A percentile compares a stretch with the other conserved stretches of the same genome.
Evolutionary conservation across 345 rosid genomes (phyloP).

Genomic region (Acer yangbiense): DNA sequence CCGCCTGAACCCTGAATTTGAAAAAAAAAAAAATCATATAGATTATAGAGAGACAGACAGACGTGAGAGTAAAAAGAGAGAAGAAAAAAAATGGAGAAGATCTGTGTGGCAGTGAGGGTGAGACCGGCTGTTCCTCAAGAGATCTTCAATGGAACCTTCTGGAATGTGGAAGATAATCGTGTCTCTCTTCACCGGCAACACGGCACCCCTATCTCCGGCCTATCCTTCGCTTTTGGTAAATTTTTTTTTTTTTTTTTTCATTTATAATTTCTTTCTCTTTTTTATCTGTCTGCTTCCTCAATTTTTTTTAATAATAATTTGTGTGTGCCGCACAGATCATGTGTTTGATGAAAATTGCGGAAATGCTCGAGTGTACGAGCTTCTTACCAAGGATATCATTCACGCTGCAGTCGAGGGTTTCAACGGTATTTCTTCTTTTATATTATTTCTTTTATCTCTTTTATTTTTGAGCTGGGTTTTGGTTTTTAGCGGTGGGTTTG

Average conservation of each 20-base stretch:
- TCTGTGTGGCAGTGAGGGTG: conserved; percentile 87
- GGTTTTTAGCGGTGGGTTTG: not conserved
- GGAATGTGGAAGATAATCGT: conserved; percentile 70
- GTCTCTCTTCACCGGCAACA: conserved; percentile 73
- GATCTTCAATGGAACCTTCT: conserved; percentile 39
- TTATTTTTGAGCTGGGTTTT: conserved; percentile 9
- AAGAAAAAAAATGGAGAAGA: conserved; percentile 65
- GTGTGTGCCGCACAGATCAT: conserved; percentile 50
- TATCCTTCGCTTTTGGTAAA: conserved; percentile 77
- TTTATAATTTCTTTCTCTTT: not conserved
- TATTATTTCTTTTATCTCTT: not conserved
- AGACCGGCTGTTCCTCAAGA: conserved; percentile 56
- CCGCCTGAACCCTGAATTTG: conserved; percentile 26
- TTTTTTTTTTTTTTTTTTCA: not conserved
- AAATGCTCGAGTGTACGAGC: conserved; percentile 69
- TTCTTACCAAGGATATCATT: conserved; percentile 77
- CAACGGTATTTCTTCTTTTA: conserved; percentile 49
- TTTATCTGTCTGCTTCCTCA: not conserved
- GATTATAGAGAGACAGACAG: no score
- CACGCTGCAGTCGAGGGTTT: conserved; percentile 83
- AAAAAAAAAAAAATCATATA: conserved; percentile 1
- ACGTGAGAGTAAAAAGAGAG: not conserved
- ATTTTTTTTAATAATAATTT: not conserved
- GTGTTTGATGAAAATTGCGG: conserved; percentile 74
- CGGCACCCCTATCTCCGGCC: conserved; percentile 66